Evolutionary conservation across 2,329 filamentous ascomycete species (phyloP), one percentile per base, ranked within the genome.

Genomic region (Rhexocercosporidium sp.): DNA sequence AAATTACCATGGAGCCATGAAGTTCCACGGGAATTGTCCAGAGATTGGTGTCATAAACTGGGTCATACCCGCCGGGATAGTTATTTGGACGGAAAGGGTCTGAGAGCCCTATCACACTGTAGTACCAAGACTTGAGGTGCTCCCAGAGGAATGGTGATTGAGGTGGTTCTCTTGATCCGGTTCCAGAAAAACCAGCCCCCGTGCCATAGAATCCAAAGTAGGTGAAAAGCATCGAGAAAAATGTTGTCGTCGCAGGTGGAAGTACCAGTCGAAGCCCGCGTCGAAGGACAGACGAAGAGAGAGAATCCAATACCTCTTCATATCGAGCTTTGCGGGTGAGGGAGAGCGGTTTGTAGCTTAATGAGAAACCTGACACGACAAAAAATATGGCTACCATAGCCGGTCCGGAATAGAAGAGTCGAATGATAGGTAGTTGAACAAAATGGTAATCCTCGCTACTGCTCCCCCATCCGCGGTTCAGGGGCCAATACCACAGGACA

Each of bases 361-460:
- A 76, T 0, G 78, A 81, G 67, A 82, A 83, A 22, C 82, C 82
- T 1, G 82, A 83, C 27, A 84, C 79, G 69, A 84, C 78, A 72
- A 83, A 84, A 74, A 84, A 84, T 57, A 84, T 77, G 70, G 82
- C 79, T 3, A 84, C 82, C 79, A 82, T 81, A 18, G 80, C 78
- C 14, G 77, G 76, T 14, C 82, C 82, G 7, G 64, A 54, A 20
- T 56, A 66, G 22, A 61, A 56, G 22, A 66, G 37, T 18, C 64
- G 64, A 46, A 56, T 41, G 14, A 62, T 54, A 20, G 69, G 69
- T 0, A 70, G 59, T 46, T 70, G 69, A 22, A 70, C 22, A 4
- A 70, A 29, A 37, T 54, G 31, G 47, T 31, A 27, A 47, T 66
- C 60, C n/a, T 41, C 31, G 16, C 41, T 41, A 47, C 27, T 46